Evolutionary conservation across 768 basidiomycete genomes (phyloP).

Genomic region (Psilocybe sp.): DNA sequence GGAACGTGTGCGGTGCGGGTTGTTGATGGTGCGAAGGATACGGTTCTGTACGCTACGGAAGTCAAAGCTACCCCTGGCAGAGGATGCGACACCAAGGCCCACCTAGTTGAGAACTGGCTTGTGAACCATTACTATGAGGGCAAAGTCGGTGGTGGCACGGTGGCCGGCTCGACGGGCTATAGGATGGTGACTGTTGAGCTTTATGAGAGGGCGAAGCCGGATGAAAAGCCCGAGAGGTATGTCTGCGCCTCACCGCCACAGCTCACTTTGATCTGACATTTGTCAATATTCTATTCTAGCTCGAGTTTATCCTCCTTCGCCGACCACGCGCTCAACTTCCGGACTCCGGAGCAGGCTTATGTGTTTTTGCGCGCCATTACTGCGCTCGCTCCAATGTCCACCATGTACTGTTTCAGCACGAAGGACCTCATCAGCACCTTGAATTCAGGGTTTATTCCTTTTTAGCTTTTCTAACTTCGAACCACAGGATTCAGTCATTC

Average conservation of each 20-base stretch:
- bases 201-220: conserved; percentile 71
- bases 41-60: conserved; percentile 61
- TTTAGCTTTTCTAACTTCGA: conserved; percentile 20
- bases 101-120: conserved; percentile 88
- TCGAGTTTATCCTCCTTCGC: conserved; percentile 47
- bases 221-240: conserved; percentile 73
- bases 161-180: conserved; percentile 59
- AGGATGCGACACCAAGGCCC: conserved; percentile 64
- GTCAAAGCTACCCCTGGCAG: conserved; percentile 37
- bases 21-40: conserved; percentile 79
- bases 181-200: conserved; percentile 82
- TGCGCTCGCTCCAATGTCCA: conserved; percentile 71
- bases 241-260: too few relatives aligned
- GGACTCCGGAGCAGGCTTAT: conserved; percentile 67
- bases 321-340: conserved; percentile 48
- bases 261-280: too few relatives aligned
- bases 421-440: conserved; percentile 82
- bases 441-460: not conserved
- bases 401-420: conserved; percentile 83
- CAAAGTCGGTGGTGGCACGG: conserved; percentile 38
- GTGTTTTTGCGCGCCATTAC: conserved; percentile 67
- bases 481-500: conserved; percentile 71
- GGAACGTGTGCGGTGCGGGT: conserved; percentile 65
- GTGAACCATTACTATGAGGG: conserved; percentile 84
- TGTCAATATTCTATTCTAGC: conserved; percentile 24